These are phyloP conservation scores for Elaeagnus macrophylla DNA, from an alignment of 306 rosid genomes.

Conservation along the genomic window DNA sequence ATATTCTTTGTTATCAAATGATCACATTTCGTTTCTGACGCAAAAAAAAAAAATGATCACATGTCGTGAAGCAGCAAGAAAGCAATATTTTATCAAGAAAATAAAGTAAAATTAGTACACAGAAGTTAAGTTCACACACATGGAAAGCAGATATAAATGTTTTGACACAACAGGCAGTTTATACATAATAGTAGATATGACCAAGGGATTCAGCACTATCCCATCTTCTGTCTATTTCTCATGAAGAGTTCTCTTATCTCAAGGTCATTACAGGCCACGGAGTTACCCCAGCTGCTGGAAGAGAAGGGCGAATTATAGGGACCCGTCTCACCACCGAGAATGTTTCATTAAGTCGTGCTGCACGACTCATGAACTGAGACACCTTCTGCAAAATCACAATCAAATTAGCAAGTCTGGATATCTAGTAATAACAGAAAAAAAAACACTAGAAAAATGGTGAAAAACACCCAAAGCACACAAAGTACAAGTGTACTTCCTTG, in stretches of 20 bases:
- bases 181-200: not conserved
- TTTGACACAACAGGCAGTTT: conserved; percentile 1
- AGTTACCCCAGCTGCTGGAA: conserved; percentile 59
- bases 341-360: conserved; percentile 91
- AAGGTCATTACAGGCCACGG: conserved; percentile 87
- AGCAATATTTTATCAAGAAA: not conserved
- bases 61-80: not conserved
- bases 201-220: conserved; percentile 4
- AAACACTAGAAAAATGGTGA: no score
- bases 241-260: conserved; percentile 42
- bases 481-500: no score
- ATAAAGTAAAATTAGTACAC: not conserved
- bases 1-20: no score
- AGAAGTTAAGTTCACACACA: conserved; percentile 2
- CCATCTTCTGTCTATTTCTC: conserved; percentile 11
- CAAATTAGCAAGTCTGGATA: not conserved
- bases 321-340: conserved; percentile 86
- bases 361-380: conserved; percentile 67
- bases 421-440: not conserved
- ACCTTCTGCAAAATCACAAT: conserved; percentile 60
- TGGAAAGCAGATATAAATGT: conserved; percentile 4
- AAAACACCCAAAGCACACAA: no score
- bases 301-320: conserved; percentile 75
- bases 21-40: no score
- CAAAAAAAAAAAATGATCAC: no score